Base-by-base conservation (phyloP, 768 basidiomycete species). In the Russula lepida region DNA sequence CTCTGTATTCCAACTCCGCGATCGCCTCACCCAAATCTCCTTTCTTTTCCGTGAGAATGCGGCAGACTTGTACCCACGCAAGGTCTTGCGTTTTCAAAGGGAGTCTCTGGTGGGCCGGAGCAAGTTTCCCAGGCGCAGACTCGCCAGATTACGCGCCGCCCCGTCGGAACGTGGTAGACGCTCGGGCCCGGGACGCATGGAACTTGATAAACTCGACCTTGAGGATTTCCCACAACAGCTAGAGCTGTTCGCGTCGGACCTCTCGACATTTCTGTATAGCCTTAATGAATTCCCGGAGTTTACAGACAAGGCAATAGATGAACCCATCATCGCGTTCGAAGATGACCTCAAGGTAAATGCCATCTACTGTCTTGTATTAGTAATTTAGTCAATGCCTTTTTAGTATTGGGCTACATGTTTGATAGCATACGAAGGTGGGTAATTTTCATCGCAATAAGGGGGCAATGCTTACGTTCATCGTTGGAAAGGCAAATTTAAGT, bases 261-360 rank as follows among this genome's bases (percentile, higher is more conserved):
- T 89, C 23, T 81, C 76, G 25, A 84, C 82, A 0, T 90, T 90
- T 67, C 70, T 86, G 60, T 77, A 82, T 51, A 84, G 84, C 64
- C 71, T 90, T 63, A 88, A 89, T 61, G 87, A 89, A 68, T 89
- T 90, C 66, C 88, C 87, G 0, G 88, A 89, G 68, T 87, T 88
- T 68, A 84, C 79, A 25, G 85, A 89, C 59, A 86, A 90, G 66
- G 82, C 81, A 4, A 81, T 82, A 46, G 88, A 88, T 68, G 75
- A 81, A 0, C 84, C 85, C 6, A 84, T 89, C 55, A 68, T 79
- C 59, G 79, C 81, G 11, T 85, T 89, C 57, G 83, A 87, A 69
- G 81, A 81, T 0, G 86, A 90, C 70, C 74, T 89, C 49, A 83
- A 80, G 75, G 86, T 85, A 65, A 46, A 25, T 15, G 32, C 7